phyloP scores from a whole-genome alignment of 345 rosid species.

The Heritiera littoralis region DNA sequence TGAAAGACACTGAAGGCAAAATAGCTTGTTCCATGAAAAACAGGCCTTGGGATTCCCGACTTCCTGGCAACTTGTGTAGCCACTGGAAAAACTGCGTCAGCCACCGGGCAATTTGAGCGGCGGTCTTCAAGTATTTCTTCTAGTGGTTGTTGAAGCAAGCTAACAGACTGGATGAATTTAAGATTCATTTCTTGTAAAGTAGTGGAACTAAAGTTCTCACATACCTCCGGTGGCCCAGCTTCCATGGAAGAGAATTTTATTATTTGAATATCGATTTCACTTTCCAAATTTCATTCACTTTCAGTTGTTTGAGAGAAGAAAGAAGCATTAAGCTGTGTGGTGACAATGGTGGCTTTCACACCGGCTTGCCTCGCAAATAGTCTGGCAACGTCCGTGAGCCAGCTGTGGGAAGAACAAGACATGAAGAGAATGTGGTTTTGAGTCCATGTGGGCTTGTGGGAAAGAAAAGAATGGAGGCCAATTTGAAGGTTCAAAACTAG shows the following conservation, averaged over 20 bases:
- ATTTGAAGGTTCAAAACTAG: not conserved
- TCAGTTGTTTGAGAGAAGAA: constrained; percentile 32
- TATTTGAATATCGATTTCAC: constrained; percentile 23
- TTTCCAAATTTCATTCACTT: constrained; percentile 18
- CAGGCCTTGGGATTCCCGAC: constrained; percentile 51
- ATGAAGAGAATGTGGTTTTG: not conserved
- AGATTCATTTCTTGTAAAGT: not conserved
- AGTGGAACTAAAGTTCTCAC: constrained; percentile 37
- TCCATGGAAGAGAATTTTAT: constrained; percentile 35
- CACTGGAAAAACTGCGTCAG: constrained; percentile 62
- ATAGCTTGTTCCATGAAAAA: constrained; percentile 54
- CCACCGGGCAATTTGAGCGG: constrained; percentile 53
- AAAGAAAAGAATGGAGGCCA: too few relatives aligned
- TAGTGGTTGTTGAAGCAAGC: constrained; percentile 40
- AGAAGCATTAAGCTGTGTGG: constrained; percentile 47
- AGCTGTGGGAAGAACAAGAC: constrained; percentile 15
- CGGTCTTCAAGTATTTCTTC: constrained; percentile 41
- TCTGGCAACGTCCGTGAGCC: constrained; percentile 42
- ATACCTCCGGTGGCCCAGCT: constrained; percentile 43
- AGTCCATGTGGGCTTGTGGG: not conserved
- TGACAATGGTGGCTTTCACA: constrained; percentile 45
- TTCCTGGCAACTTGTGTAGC: constrained; percentile 50
- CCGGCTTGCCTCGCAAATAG: constrained; percentile 40
- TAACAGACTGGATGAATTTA: constrained; percentile 35
- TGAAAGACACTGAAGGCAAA: constrained; percentile 27